Percentiles rank a stretch among this genome's conserved stretches.
Evolutionary conservation across 1,284 basidiomycete species (phyloP).

Genomic region (Testicularia cyperi): DNA sequence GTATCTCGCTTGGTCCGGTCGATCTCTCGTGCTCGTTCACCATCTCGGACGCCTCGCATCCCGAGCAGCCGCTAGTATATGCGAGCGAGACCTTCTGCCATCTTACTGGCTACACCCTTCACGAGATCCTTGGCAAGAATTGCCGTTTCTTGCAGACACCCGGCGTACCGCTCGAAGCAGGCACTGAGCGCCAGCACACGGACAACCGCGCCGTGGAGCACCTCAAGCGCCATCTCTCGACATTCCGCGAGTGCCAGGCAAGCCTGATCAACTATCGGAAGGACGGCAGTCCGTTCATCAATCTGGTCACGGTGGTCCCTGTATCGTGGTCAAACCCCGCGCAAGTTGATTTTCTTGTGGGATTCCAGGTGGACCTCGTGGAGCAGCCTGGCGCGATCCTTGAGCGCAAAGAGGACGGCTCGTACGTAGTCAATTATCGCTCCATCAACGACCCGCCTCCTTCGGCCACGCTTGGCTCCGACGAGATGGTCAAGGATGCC

Average conservation of each 20-base stretch:
- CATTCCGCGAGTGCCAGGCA: constrained; percentile 69
- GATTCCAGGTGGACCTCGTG: constrained; percentile 78
- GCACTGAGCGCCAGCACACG: constrained; percentile 70
- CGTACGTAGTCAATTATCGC: constrained; percentile 53
- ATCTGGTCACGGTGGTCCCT: constrained; percentile 61
- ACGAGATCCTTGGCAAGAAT: constrained; percentile 63
- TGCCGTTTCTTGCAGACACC: constrained; percentile 70
- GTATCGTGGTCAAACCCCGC: constrained; percentile 68
- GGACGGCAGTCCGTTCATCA: constrained; percentile 75
- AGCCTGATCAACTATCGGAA: constrained; percentile 85
- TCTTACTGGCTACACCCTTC: constrained; percentile 74
- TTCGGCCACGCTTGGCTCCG: constrained; percentile 18
- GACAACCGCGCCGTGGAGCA: constrained; percentile 70
- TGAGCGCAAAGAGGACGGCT: constrained; percentile 55
- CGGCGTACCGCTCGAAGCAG: constrained; percentile 68
- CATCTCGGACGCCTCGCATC: constrained; percentile 77
- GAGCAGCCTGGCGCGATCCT: constrained; percentile 82
- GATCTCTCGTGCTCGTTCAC: constrained; percentile 87
- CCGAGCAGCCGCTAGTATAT: constrained; percentile 83
- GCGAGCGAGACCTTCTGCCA: constrained; percentile 76
- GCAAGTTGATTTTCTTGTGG: constrained; percentile 77
- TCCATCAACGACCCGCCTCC: constrained; percentile 37
- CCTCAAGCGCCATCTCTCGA: constrained; percentile 39
- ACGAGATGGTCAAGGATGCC: constrained; percentile 28
- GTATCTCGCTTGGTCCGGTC: constrained; percentile 80